These are phyloP conservation scores for Hibiscus tridactylites DNA, from an alignment of 345 rosid species.

Conservation along the genomic window DNA sequence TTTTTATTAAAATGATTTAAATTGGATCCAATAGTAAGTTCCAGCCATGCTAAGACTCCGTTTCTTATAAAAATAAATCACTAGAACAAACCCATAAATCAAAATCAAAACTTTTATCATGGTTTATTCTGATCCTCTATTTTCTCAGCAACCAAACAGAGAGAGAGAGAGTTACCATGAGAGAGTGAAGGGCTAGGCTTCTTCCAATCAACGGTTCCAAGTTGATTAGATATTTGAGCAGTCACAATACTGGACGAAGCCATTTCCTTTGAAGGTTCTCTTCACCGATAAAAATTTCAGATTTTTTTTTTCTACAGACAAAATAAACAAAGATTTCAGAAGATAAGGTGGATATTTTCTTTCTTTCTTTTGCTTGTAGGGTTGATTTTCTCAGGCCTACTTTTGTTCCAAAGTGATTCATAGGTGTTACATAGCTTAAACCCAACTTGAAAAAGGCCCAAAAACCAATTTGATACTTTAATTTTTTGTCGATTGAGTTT, in stretches of 20 bases:
- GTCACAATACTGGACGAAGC: conserved; percentile 30
- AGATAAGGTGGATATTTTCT: neutral
- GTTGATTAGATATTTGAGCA: conserved; percentile 22
- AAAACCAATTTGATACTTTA: neutral
- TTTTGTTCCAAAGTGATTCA: neutral
- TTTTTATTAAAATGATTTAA: neutral
- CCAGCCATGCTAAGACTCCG: neutral
- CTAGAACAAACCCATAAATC: neutral
- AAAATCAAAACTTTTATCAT: neutral
- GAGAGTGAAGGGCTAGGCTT: conserved; percentile 29
- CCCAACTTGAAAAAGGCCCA: neutral
- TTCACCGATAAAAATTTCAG: neutral
- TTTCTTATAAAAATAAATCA: neutral
- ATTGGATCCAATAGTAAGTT: neutral
- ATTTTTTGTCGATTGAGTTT: no score
- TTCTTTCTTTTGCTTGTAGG: neutral
- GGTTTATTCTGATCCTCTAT: neutral
- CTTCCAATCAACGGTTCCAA: conserved; percentile 22
- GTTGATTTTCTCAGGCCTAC: neutral
- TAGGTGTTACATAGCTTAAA: neutral
- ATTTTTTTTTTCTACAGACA: neutral
- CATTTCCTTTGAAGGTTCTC: conserved; percentile 23
- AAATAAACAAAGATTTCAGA: neutral
- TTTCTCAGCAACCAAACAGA: neutral
- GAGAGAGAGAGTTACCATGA: conserved; percentile 27